Percentiles rank a stretch among this genome's conserved stretches.
Evolutionary conservation across 106 monocot genomes (phyloP).

Genomic region (Dendrobium catenatum): DNA sequence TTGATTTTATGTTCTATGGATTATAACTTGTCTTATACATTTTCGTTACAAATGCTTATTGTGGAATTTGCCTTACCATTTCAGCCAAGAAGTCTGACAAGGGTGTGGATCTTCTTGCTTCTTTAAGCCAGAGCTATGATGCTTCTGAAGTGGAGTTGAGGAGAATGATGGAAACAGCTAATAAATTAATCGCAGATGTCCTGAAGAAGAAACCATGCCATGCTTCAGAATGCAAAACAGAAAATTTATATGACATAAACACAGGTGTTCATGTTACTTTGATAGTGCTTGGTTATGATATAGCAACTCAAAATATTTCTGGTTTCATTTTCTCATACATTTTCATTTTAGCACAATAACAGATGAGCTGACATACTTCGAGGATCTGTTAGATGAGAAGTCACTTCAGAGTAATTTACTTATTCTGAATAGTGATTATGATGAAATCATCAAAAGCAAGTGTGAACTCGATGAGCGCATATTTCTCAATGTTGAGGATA

Average conservation of each 20-base stretch:
- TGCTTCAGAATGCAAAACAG: constrained; percentile 64
- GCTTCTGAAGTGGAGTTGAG: constrained; percentile 79
- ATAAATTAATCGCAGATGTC: constrained; percentile 52
- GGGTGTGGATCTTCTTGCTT: constrained; percentile 73
- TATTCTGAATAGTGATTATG: constrained; percentile 69
- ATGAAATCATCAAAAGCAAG: constrained; percentile 34
- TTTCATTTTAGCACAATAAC: constrained; percentile 10
- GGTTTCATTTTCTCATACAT: not conserved
- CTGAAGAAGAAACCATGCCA: constrained; percentile 51
- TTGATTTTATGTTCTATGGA: not conserved
- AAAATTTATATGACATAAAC: constrained; percentile 51
- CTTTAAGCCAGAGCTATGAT: constrained; percentile 65
- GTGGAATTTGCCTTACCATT: not conserved
- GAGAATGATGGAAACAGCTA: constrained; percentile 42
- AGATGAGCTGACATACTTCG: constrained; percentile 85
- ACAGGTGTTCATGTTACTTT: constrained; percentile 37
- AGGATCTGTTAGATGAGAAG: constrained; percentile 61
- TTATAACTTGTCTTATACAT: not conserved
- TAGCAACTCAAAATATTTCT: not conserved
- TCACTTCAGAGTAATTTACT: constrained; percentile 43
- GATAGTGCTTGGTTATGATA: not conserved
- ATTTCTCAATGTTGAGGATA: constrained; percentile 56
- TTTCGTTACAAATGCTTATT: constrained; percentile 5
- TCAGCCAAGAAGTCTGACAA: constrained; percentile 73
- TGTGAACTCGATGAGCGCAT: constrained; percentile 72